Evolutionary conservation across 1,284 basidiomycete species (phyloP), one percentile per base, ranked within the genome.

Genomic region (Rhodotorula sp.): DNA sequence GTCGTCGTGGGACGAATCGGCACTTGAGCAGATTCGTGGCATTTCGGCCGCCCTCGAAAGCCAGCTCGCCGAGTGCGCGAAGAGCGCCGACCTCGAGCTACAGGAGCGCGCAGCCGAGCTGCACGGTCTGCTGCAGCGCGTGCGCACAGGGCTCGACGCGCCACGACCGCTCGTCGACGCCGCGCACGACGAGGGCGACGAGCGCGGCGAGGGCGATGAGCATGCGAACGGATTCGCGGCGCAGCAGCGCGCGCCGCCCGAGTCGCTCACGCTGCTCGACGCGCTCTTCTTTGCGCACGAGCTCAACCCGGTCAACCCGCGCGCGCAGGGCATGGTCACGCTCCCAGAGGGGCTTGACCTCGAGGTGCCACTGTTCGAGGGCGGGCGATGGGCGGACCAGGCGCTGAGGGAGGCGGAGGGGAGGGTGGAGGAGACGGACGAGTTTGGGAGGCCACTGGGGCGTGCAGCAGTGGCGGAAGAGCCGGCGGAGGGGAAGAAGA

Each of bases 321-420:
- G 85, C 65, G 95, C 94, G 7, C 95, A 97, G 81, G 86, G 85
- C 10, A 89, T 88, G 67, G 90, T 99, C 0, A 86, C 88, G 1
- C 77, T 92, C 5, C 97, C 96, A 0, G 88, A 91, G 3, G 92
- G 89, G 1, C 82, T 99, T 27, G 88, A 98, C 80, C 85, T 99
- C 7, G 91, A 96, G 73, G 82, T 84, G 0, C 93, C 91, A 87
- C 90, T 97, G 71, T 88, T 93, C 10, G 86, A 89, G 61, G 66
- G 25, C 50, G 64, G n/a, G 25, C 34, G 34, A 34, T 68, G 41
- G 75, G 63, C 53, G 7, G 45, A 41, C 10, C 87, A 87, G 9
- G 87, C 87, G 19, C 81, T 53, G 19, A 67, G 68, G 45, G 16
- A 7, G 4, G 41, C 25, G 7, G 58, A 63, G 23, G 46, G 46